Conservation (phyloP, 352 stramenopile species). For the Pythium vanterpoolii region DNA sequence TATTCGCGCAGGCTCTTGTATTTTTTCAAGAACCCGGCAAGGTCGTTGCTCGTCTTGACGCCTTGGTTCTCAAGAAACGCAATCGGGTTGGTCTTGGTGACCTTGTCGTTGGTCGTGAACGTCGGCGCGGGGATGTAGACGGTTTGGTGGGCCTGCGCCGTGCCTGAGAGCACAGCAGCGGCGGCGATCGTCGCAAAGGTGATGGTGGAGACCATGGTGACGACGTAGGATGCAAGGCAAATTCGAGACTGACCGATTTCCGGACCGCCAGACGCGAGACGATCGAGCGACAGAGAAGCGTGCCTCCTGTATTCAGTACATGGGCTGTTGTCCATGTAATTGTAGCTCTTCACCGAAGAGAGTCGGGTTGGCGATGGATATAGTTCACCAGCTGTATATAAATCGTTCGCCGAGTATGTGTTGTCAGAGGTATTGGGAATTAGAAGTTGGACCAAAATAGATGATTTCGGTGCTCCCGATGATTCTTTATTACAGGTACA, state of each 20-base stretch:
- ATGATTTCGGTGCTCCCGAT: too few species aligned
- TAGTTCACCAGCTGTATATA: background rate
- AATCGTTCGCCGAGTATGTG: background rate
- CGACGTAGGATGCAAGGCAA: background rate
- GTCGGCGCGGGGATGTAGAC: conserved; percentile 11
- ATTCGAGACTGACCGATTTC: background rate
- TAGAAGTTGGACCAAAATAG: too few species aligned
- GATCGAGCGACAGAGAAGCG: too few species aligned
- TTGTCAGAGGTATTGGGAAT: background rate
- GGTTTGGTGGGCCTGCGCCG: conserved; percentile 13
- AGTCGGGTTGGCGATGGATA: background rate
- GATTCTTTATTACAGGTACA: too few species aligned
- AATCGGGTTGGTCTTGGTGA: conserved; percentile 25
- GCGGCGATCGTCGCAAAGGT: background rate
- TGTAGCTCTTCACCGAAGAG: background rate
- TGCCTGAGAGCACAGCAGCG: conserved; percentile 2
- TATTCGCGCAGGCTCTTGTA: conserved; percentile 40
- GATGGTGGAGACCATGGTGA: conserved; percentile 8
- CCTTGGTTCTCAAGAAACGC: conserved; percentile 35
- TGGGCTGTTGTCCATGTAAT: too few species aligned
- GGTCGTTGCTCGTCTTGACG: conserved; percentile 36
- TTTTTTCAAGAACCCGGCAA: conserved; percentile 28
- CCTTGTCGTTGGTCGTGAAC: conserved; percentile 17
- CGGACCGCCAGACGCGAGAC: too few species aligned
- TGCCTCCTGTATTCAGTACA: too few species aligned